A percentile compares a stretch with the other conserved stretches of the same genome.
These are phyloP conservation scores for Dillenia suffruticosa DNA, from an alignment of 164 flowering plant genomes.

Conservation along the genomic window DNA sequence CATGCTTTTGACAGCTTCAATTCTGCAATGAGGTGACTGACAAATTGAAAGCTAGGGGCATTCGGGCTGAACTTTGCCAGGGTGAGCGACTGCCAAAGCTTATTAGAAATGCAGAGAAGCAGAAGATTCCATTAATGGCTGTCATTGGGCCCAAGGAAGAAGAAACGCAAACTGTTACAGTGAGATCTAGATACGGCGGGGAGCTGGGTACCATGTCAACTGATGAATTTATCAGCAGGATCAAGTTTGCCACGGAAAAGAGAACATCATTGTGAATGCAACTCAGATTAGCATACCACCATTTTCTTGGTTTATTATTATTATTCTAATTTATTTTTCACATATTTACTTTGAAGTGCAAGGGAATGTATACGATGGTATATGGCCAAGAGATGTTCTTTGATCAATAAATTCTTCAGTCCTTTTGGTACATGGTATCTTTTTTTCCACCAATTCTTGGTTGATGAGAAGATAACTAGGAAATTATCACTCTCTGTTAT, in stretches of 20 bases:
- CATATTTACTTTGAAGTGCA: too few species aligned
- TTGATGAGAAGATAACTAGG: too few species aligned
- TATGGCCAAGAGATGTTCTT: too few species aligned
- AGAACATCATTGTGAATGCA: conserved; percentile 28
- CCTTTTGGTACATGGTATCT: too few species aligned
- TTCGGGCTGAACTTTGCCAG: conserved; percentile 80
- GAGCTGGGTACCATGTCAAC: conserved; percentile 72
- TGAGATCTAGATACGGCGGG: conserved; percentile 81
- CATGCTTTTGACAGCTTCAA: conserved; percentile 41
- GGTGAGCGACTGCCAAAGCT: conserved; percentile 93
- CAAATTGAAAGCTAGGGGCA: conserved; percentile 49
- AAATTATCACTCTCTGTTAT: too few species aligned
- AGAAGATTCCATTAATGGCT: conserved; percentile 88
- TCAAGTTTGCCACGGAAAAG: conserved; percentile 39
- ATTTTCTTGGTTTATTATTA: too few species aligned
- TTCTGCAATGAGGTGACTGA: conserved; percentile 60
- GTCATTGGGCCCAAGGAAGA: conserved; percentile 95
- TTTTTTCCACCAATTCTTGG: too few species aligned
- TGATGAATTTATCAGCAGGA: conserved; percentile 58
- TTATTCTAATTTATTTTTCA: too few species aligned
- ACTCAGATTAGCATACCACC: too few species aligned
- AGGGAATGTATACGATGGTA: too few species aligned
- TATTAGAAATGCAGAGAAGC: conserved; percentile 85
- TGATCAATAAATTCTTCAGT: too few species aligned
- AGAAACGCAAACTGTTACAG: conserved; percentile 63